Conservation (phyloP, 768 basidiomycete genomes). For the Tricholoma sp. region DNA sequence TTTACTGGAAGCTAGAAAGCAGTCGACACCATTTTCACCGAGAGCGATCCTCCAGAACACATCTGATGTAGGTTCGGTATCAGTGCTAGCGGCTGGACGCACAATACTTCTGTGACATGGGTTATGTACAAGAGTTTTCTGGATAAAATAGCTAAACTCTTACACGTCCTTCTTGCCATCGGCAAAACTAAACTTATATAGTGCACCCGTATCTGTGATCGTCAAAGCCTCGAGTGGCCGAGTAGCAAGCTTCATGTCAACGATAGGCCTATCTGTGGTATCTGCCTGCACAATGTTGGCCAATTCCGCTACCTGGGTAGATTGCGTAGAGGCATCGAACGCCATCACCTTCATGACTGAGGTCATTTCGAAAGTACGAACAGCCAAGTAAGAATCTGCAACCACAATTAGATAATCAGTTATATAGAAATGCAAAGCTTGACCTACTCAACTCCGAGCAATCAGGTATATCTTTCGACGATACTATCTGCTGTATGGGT, state of each 20-base stretch:
- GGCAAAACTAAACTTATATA: constrained; percentile 42
- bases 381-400: constrained; percentile 28
- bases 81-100: constrained; percentile 3
- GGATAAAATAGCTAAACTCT: constrained; percentile 11
- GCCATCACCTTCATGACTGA: constrained; percentile 32
- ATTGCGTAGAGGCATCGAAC: constrained; percentile 5
- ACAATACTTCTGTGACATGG: constrained; percentile 6
- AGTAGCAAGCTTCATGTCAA: constrained; percentile 42
- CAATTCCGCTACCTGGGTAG: constrained; percentile 24
- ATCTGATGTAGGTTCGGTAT: constrained; percentile 16
- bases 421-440: background rate
- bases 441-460: constrained; percentile 6
- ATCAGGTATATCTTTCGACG: constrained; percentile 17
- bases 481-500: constrained; percentile 61
- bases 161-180: constrained; percentile 36
- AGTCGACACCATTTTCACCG: constrained; percentile 27
- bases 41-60: constrained; percentile 51
- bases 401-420: background rate
- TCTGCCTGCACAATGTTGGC: constrained; percentile 35
- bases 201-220: constrained; percentile 46
- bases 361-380: constrained; percentile 44
- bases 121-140: background rate
- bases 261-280: constrained; percentile 32
- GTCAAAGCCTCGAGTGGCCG: constrained; percentile 30
- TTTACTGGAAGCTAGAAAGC: constrained; percentile 44